These are phyloP conservation scores for Sorghum bicolor DNA, from an alignment of 176 grass and related monocot species.

Conservation along the genomic window DNA sequence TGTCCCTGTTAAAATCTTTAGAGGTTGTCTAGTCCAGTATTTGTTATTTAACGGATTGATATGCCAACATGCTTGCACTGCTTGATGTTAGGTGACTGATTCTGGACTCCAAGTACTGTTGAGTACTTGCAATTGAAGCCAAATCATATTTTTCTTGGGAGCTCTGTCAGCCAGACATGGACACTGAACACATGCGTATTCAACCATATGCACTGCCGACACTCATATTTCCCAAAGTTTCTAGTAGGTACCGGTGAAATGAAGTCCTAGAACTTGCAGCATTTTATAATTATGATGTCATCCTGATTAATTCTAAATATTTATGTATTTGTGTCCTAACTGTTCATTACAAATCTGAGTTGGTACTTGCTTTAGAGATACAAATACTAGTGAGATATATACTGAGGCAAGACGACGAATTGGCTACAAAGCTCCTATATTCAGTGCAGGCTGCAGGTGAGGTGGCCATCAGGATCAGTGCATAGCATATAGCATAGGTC, in stretches of 20 bases:
- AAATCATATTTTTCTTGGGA: conserved; percentile 51
- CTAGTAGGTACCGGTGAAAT: background rate
- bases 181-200: background rate
- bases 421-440: background rate
- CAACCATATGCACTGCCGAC: background rate
- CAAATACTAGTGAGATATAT: background rate
- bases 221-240: background rate
- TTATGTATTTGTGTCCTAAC: background rate
- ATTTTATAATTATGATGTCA: background rate
- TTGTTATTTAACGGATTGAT: conserved; percentile 42
- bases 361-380: background rate
- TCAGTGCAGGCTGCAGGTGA: background rate
- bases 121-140: conserved; percentile 65
- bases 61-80: conserved; percentile 12
- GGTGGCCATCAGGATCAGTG: background rate
- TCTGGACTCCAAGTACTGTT: conserved; percentile 39
- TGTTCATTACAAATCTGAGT: background rate
- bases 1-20: background rate
- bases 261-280: background rate
- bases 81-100: conserved; percentile 46
- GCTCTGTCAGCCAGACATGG: conserved; percentile 7
- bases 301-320: background rate
- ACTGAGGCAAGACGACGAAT: background rate
- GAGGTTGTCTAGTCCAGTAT: background rate
- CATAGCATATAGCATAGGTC: background rate